These are phyloP conservation scores for Exophiala dermatitidis DNA, from an alignment of 2,329 filamentous ascomycete genomes.

Conservation along the genomic window DNA sequence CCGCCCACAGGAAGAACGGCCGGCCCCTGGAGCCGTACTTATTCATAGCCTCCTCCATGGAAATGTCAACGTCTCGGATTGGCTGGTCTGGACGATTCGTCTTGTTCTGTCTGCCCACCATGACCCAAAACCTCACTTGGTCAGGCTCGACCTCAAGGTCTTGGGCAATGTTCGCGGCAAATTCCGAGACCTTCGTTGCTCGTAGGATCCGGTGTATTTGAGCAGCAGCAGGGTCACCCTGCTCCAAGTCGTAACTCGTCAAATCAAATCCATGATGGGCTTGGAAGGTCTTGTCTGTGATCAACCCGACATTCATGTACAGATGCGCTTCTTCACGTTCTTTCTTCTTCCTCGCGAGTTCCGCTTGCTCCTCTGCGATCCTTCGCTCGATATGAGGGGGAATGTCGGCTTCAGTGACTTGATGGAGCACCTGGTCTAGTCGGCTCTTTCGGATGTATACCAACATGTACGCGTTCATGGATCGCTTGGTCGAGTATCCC, in stretches of 20 bases:
- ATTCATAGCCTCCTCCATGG: conserved; percentile 64
- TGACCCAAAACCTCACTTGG: conserved; percentile 79
- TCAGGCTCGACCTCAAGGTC: conserved; percentile 63
- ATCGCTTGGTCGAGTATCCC: conserved; percentile 58
- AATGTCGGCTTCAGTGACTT: conserved; percentile 68
- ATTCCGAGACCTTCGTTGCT: conserved; percentile 67
- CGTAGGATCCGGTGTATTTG: conserved; percentile 66
- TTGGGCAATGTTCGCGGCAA: conserved; percentile 62
- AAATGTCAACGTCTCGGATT: conserved; percentile 68
- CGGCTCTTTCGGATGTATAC: conserved; percentile 89
- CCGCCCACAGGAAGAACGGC: conserved; percentile 76
- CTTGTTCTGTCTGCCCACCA: conserved; percentile 98
- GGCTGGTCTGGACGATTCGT: conserved; percentile 86
- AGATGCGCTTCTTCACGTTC: conserved; percentile 92
- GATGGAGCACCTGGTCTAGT: conserved; percentile 72
- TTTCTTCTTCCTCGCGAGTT: conserved; percentile 68
- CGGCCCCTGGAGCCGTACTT: conserved; percentile 63
- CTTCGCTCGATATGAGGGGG: conserved; percentile 71
- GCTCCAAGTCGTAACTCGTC: conserved; percentile 56
- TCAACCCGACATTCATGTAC: conserved; percentile 76
- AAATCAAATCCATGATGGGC: conserved; percentile 80
- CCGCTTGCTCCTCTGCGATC: conserved; percentile 73
- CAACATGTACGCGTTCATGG: conserved; percentile 94
- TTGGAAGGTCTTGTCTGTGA: conserved; percentile 74
- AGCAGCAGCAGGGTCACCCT: conserved; percentile 62